Base-by-base conservation (phyloP, 495 filamentous ascomycete species). In the Neurospora sp. region DNA sequence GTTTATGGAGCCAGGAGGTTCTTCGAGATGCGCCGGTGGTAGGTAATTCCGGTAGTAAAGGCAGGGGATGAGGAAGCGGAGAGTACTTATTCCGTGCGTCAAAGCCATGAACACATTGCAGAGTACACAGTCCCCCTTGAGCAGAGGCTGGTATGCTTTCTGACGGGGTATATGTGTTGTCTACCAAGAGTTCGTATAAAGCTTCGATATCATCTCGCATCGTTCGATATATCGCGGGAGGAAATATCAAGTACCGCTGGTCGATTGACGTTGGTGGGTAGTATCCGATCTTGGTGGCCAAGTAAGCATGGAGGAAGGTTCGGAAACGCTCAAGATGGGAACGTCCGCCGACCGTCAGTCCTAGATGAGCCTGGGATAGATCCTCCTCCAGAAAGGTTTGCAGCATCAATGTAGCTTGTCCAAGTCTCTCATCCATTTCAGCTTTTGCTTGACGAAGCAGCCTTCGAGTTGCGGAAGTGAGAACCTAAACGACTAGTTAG, bases 271-370 rank as follows among this genome's bases (percentile, higher is more conserved):
- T 78, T 4, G 90, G 90, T 1, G 90, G 90, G 78, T 90, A 92
- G 77, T 88, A 89, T 4, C 90, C 89, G 61, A 89, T 85, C 73
- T 87, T 88, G 18, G 82, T 82, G 16, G 87, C 81, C 78, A 89
- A 92, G 74, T 84, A 89, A n/a, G 80, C 79, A 20, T 88, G 83
- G 5, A 92, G 78, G 70, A 91, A 90, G 16, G 85, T 85, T 48
- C 90, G 83, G 77, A 92, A 92, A 9, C 84, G 84, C 70, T 91
- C 87, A 5, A 92, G 86, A 77, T 92, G 90, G 10, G 83, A 78
- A 72, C 85, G 80, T 27, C 84, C 85, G 8, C 82, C 85, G 5
- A 84, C 74, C n/a, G 84, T 77, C 10, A 91, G 80, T 4, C 86
- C 87, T 20, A 91, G 80, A 68, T 89, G 80, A 6, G 86, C 75